Evolutionary conservation across 805 yeast genomes (phyloP), one percentile per base, ranked within the genome.

Genomic region (Pichia scutulata): DNA sequence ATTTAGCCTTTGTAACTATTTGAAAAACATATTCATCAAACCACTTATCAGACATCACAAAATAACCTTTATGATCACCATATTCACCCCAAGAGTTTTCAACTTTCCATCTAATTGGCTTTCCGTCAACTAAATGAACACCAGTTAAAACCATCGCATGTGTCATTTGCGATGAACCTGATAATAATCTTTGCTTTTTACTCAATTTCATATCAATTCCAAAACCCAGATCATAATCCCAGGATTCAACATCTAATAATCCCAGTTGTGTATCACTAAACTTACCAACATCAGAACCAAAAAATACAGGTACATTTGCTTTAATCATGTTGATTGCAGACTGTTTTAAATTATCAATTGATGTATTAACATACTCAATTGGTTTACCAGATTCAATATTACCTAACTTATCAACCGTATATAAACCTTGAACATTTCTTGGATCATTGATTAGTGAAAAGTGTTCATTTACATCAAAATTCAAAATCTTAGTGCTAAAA

Each of bases 121-220:
- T 72, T 8, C 82, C 84, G 33, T 72, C 67, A 39, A 65, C 55
- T 26, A 89, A 65, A 65, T 88, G 90, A 46, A 86, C 93, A 41
- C 86, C 95, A 21, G 89, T 82, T 55, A 88, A 75, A 8, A 82
- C 80, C 96, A 88, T 88, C 30, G 96, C 96, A 62, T 88, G 96
- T 16, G 95, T 88, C 93, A 89, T 86, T 57, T 79, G 74, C 23
- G 90, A 83, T 7, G 70, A 67, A 12, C 69, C 70, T 13, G 69
- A 53, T 52, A 64, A 48, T 28, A 67, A 54, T 40, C 71, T 58
- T 52, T 66, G 69, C 30, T 60, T 62, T 50, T 74, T 73, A 36
- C 66, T 60, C 24, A 67, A 41, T 41, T 65, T 64, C 54, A 67
- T 57, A 26, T 51, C 59, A 13, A 65, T 60, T 14, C 74, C 67